Evolutionary conservation across 2,329 filamentous ascomycete genomes (phyloP).

Genomic region (Emericellopsis atlantica): DNA sequence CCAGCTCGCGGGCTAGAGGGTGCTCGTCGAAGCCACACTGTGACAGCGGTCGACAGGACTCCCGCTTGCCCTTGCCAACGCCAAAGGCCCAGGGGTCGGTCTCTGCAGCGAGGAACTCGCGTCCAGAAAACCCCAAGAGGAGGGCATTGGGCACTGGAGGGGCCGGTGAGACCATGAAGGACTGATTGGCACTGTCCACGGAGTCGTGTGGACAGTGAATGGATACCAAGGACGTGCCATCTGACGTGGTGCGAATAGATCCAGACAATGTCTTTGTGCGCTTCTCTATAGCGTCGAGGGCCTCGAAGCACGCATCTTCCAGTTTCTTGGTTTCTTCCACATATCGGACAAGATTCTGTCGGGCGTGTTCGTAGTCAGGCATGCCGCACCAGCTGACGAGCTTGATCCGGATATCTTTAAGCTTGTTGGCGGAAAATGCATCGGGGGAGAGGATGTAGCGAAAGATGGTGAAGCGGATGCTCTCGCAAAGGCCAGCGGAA

Average conservation of each 20-base stretch:
- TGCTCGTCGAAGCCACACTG: background rate
- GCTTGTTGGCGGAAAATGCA: conserved; percentile 7
- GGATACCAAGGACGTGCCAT: background rate
- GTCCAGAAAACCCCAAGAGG: conserved; percentile 22
- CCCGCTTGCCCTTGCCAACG: conserved; percentile 5
- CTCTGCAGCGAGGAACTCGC: conserved; percentile 22
- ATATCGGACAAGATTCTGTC: conserved; percentile 16
- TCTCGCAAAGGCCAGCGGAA: conserved; percentile 17
- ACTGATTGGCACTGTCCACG: background rate
- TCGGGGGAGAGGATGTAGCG: conserved; percentile 17
- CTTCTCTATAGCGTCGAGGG: conserved; percentile 1
- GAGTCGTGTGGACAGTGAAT: background rate
- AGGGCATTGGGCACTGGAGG: conserved; percentile 26
- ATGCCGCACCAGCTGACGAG: conserved; percentile 19
- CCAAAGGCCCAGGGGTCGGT: conserved; percentile 21
- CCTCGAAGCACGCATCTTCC: conserved; percentile 9
- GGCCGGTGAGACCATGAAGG: background rate
- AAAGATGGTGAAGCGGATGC: conserved; percentile 20
- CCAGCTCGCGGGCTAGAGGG: background rate
- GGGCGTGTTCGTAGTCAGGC: conserved; percentile 14
- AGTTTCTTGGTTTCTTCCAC: conserved; percentile 19
- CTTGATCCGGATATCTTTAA: conserved; percentile 14
- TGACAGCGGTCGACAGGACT: background rate
- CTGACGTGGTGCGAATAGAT: background rate
- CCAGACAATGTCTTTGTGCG: background rate